A percentile compares a stretch with the other conserved stretches of the same genome.
Conservation (phyloP, 164 flowering plant genomes). For the Tetracentron sinense region DNA sequence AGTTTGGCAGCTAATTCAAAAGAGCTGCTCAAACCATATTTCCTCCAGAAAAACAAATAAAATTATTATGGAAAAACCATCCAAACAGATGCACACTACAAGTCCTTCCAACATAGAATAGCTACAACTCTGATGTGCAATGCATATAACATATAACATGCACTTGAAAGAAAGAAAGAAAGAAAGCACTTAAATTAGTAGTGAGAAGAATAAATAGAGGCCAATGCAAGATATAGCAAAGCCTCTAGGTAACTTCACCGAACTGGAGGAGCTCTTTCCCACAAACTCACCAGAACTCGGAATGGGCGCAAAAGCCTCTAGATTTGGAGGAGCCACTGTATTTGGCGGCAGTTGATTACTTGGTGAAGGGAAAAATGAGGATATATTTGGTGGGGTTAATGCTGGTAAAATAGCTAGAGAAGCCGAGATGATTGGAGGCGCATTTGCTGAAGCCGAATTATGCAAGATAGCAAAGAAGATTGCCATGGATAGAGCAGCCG, state of each 20-base stretch:
- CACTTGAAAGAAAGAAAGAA: too few species aligned
- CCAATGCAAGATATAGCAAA: too few species aligned
- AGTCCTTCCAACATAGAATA: too few species aligned
- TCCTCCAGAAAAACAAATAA: too few species aligned
- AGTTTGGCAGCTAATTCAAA: too few species aligned
- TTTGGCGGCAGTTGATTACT: conserved; percentile 3
- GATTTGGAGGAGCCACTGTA: conserved; percentile 11
- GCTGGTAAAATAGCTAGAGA: conserved; percentile 20
- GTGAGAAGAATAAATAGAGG: too few species aligned
- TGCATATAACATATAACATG: too few species aligned
- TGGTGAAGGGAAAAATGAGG: conserved; percentile 23
- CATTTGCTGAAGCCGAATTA: background rate
- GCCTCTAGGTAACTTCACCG: conserved; percentile 1
- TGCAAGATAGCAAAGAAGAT: conserved; percentile 4
- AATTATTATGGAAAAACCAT: too few species aligned
- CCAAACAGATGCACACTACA: too few species aligned
- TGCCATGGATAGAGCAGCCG: background rate
- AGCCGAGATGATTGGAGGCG: conserved; percentile 19
- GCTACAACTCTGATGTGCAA: too few species aligned
- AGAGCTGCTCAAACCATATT: too few species aligned
- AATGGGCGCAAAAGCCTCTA: conserved; percentile 12
- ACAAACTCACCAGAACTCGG: conserved; percentile 25
- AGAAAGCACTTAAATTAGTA: too few species aligned
- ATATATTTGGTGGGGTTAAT: conserved; percentile 10
- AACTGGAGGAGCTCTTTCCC: conserved; percentile 20